phyloP scores from a whole-genome alignment of 1,284 basidiomycete genomes.

The Naganishia sp. region DNA sequence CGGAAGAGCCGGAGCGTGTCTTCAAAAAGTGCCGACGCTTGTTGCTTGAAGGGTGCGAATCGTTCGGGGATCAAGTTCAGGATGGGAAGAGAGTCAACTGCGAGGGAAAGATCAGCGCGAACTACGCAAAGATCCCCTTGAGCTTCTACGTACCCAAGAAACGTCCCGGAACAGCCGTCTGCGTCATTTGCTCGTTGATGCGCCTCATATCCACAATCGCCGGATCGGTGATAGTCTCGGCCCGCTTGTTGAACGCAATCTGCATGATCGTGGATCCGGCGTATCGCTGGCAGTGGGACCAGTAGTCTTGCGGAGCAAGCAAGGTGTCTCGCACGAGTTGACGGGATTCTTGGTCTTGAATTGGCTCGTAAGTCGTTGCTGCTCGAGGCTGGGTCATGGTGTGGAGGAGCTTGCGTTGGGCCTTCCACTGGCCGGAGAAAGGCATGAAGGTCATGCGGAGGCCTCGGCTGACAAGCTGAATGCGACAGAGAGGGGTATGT shows the following conservation, averaged over 20 bases:
- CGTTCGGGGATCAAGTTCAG: conserved; percentile 39
- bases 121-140: no score
- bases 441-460: conserved; percentile 46
- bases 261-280: conserved; percentile 46
- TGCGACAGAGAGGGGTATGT: no score
- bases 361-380: conserved; percentile 39
- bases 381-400: conserved; percentile 38
- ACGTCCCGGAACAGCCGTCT: conserved; percentile 42
- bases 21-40: conserved; percentile 34
- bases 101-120: not conserved
- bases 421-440: conserved; percentile 39
- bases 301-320: conserved; percentile 37
- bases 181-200: conserved; percentile 40
- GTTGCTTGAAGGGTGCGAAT: conserved; percentile 42
- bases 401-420: conserved; percentile 40
- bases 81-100: conserved; percentile 43
- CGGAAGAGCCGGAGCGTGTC: conserved; percentile 41
- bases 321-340: conserved; percentile 41
- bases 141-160: conserved; percentile 35
- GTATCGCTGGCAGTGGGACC: conserved; percentile 44
- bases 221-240: conserved; percentile 37
- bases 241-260: conserved; percentile 44
- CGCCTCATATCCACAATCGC: conserved; percentile 42
- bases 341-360: conserved; percentile 41
- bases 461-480: conserved; percentile 23